Evolutionary conservation across 2,329 filamentous ascomycete genomes (phyloP).

Genomic region (Dactylellina leptospora): DNA sequence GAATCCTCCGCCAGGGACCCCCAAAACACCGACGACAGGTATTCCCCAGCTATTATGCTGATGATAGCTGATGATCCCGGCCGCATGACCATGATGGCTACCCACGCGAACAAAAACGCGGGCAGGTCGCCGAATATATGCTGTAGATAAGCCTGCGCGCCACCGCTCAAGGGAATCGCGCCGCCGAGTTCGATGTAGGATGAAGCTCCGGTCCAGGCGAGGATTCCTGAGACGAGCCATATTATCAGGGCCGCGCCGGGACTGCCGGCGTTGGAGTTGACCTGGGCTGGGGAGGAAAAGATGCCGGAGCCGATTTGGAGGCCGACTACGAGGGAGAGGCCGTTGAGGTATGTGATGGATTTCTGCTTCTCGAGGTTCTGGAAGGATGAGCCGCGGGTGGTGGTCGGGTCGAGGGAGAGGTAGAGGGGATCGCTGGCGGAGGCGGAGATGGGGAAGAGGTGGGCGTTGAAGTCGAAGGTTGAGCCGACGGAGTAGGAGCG

Average conservation of each 20-base stretch:
- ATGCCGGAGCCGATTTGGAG: slow-evolving; percentile 96
- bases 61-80: slow-evolving; percentile 94
- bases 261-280: slow-evolving; percentile 89
- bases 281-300: slow-evolving; percentile 91
- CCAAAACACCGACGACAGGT: slow-evolving; percentile 65
- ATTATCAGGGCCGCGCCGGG: slow-evolving; percentile 89
- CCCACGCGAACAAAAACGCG: slow-evolving; percentile 97
- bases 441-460: slow-evolving; percentile 89
- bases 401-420: slow-evolving; percentile 77
- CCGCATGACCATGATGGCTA: slow-evolving; percentile 90
- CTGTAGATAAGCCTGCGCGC: slow-evolving; percentile 88
- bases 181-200: slow-evolving; percentile 96
- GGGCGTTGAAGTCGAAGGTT: slow-evolving; percentile 93
- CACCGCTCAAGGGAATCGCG: slow-evolving; percentile 93
- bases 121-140: slow-evolving; percentile 95
- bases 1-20: slow-evolving; percentile 78
- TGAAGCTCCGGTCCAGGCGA: slow-evolving; percentile 95
- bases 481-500: slow-evolving; percentile 91
- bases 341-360: slow-evolving; percentile 92
- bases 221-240: slow-evolving; percentile 86
- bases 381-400: slow-evolving; percentile 62
- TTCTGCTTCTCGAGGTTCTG: slow-evolving; percentile 94
- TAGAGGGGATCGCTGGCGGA: slow-evolving; percentile 77
- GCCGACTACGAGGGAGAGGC: slow-evolving; percentile 86
- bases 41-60: slow-evolving; percentile 97